phyloP scores from a whole-genome alignment of 306 rosid genomes.

The Citrullus amarus region DNA sequence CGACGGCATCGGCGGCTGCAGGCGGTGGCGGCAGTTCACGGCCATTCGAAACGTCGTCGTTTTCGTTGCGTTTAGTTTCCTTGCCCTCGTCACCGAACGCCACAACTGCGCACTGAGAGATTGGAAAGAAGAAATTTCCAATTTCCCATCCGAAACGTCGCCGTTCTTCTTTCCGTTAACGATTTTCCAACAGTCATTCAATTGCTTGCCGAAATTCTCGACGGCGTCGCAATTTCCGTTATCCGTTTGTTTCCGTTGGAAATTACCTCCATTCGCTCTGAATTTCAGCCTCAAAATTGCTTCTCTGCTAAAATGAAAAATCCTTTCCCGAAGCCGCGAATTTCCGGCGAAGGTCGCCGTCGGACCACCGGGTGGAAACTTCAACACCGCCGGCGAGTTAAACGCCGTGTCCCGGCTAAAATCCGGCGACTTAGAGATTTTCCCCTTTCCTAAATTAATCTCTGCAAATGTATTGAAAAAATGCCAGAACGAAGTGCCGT shows the following conservation, averaged over 20 bases:
- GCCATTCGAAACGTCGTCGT: slow-evolving; percentile 88
- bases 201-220: slow-evolving; percentile 28
- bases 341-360: slow-evolving; percentile 36
- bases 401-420: slow-evolving; percentile 44
- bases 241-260: not conserved
- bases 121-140: slow-evolving; percentile 71
- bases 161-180: slow-evolving; percentile 12
- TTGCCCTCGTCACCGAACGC: slow-evolving; percentile 76
- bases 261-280: slow-evolving; percentile 16
- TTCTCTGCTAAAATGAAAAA: slow-evolving; percentile 50
- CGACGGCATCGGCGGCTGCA: slow-evolving; percentile 51
- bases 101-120: slow-evolving; percentile 75
- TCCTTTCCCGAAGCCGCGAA: slow-evolving; percentile 46
- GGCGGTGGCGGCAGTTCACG: slow-evolving; percentile 76
- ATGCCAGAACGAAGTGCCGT: slow-evolving; percentile 88
- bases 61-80: slow-evolving; percentile 31
- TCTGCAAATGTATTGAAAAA: slow-evolving; percentile 86
- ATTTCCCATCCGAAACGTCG: not conserved
- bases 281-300: slow-evolving; percentile 31
- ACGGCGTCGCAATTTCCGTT: slow-evolving; percentile 23
- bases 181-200: slow-evolving; percentile 32
- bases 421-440: slow-evolving; percentile 34
- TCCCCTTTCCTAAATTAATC: slow-evolving; percentile 17
- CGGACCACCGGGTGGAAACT: slow-evolving; percentile 54
- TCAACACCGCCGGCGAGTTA: slow-evolving; percentile 47